Evolutionary conservation across 805 yeast genomes (phyloP).

Genomic region (Suhomyces vadensis): DNA sequence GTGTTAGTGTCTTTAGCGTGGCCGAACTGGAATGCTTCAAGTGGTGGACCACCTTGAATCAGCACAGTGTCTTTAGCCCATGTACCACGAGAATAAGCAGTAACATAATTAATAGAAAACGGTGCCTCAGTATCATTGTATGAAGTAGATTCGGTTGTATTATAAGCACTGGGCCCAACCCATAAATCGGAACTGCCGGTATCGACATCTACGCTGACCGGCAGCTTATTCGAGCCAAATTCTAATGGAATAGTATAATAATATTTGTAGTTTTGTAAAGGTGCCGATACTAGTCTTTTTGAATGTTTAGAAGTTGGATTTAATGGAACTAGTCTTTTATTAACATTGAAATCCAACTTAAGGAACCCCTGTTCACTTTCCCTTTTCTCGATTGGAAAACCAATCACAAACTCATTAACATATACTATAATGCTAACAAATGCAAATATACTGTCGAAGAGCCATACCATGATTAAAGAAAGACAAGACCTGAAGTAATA

Average conservation of each 20-base stretch:
- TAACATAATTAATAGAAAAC: constrained; percentile 9
- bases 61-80: constrained; percentile 10
- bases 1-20: constrained; percentile 10
- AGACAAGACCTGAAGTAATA: no score
- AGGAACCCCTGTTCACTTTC: neutral
- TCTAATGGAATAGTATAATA: constrained; percentile 11
- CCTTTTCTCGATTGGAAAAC: neutral
- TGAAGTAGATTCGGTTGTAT: constrained; percentile 11
- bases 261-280: constrained; percentile 6
- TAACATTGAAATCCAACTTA: constrained; percentile 6
- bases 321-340: neutral
- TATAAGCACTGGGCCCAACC: constrained; percentile 8
- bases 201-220: constrained; percentile 14
- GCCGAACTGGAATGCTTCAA: constrained; percentile 12
- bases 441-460: neutral
- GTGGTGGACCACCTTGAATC: constrained; percentile 10
- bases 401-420: neutral
- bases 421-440: neutral
- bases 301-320: neutral
- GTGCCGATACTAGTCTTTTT: constrained; percentile 2
- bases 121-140: constrained; percentile 2
- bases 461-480: neutral
- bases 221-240: constrained; percentile 13
- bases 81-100: constrained; percentile 7
- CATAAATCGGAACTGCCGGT: constrained; percentile 16